A percentile compares a stretch with the other conserved stretches of the same genome.
These are phyloP conservation scores for Exserohilum turcica DNA, from an alignment of 2,329 filamentous ascomycete genomes.

Conservation along the genomic window DNA sequence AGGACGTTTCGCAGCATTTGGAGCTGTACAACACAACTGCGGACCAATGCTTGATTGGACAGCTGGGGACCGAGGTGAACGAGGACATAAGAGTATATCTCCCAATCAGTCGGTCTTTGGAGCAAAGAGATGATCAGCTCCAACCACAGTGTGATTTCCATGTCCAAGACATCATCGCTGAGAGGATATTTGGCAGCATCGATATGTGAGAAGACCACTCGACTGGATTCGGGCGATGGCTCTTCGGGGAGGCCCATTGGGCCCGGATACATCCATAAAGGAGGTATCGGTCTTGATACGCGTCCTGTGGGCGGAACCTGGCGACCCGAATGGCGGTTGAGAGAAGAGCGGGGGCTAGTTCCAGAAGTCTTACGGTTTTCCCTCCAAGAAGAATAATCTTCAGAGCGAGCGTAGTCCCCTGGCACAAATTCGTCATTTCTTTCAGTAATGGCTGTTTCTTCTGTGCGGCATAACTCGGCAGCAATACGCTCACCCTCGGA, in stretches of 20 bases:
- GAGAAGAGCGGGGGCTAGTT: conserved; percentile 40
- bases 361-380: conserved; percentile 39
- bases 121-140: conserved; percentile 76
- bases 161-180: conserved; percentile 50
- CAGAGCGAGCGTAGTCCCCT: conserved; percentile 30
- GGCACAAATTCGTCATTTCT: conserved; percentile 47
- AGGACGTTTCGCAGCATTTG: conserved; percentile 74
- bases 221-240: conserved; percentile 55
- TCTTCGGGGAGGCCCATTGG: conserved; percentile 60
- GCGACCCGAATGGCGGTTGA: conserved; percentile 38
- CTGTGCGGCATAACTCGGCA: conserved; percentile 69
- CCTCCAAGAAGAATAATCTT: conserved; percentile 37
- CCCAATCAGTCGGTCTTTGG: conserved; percentile 79
- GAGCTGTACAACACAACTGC: conserved; percentile 73
- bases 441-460: conserved; percentile 56
- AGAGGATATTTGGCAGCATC: conserved; percentile 43
- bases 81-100: conserved; percentile 87
- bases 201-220: conserved; percentile 57
- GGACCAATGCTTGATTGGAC: conserved; percentile 86
- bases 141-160: conserved; percentile 67
- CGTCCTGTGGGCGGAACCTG: conserved; percentile 32
- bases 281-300: conserved; percentile 40
- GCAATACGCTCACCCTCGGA: conserved; percentile 77
- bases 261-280: conserved; percentile 64
- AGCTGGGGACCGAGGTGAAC: conserved; percentile 86